Evolutionary conservation across 2,329 filamentous ascomycete species (phyloP), one percentile per base, ranked within the genome.

Genomic region (Thielaviopsis euricoi): DNA sequence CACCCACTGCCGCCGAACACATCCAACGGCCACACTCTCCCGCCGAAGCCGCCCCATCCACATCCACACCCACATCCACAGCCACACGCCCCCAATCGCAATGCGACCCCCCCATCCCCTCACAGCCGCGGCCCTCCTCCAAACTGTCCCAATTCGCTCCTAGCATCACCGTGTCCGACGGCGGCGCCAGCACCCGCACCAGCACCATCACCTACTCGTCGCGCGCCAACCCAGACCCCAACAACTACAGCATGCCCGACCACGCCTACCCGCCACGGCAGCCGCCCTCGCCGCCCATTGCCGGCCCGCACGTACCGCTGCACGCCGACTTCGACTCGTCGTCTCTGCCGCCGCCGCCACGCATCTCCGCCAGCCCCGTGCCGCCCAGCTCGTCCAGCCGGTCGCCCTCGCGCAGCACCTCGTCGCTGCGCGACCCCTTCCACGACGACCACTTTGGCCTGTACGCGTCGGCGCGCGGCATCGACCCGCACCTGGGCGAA

Each of bases 401-500:
- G 10, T 55, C 55, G 13, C 37, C 59, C 19, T 55, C 56, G n/a
- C 56, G 56, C 25, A 53, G 46, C 25, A 53, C 59, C 22, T 49
- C 33, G 9, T 58, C 59, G 13, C 50, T 58, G 3, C 56, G 56
- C n/a, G 59, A 58, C 53, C 56, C 56, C 15, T 61, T 62, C 23
- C 55, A 59, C 25, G 54, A 61, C 43, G 61, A 62, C 40, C 52
- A 49, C 17, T 55, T 57, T 40, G 51, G 33, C 48, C 53, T 56
- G 40, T 58, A 56, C 33, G 54, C 60, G 15, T 57, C 53, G 4
- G 49, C 55, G 4, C 56, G 69, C 46, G 71, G 66, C 69, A 76
- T 70, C 29, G 76, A 76, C 60, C 70, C 76, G 23, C 68, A 72
- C 9, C 70, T 83, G 3, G 78, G 79, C 46, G 72, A 79, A 1